These are phyloP conservation scores for Periconia macrospinosa DNA, from an alignment of 2,329 filamentous ascomycete genomes.

Conservation along the genomic window DNA sequence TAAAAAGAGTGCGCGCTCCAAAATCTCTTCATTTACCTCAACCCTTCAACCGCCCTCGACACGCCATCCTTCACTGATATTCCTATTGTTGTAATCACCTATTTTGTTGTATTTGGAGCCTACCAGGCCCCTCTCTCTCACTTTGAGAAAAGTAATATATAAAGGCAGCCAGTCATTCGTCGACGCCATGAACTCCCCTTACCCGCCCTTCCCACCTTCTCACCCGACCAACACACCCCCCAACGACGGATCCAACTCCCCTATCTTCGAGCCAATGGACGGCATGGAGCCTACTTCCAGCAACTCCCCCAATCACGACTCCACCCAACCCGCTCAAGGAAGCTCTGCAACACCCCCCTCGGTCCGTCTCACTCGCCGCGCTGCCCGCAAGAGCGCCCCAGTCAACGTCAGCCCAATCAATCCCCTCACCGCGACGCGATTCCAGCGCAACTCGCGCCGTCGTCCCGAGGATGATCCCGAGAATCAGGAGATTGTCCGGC, in stretches of 20 bases:
- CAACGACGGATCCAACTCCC: not conserved
- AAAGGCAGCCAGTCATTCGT: not conserved
- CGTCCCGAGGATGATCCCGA: slow-evolving; percentile 28
- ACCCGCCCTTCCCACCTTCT: not conserved
- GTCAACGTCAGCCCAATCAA: slow-evolving; percentile 15
- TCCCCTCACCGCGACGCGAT: slow-evolving; percentile 11
- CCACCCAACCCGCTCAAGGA: not conserved
- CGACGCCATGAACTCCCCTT: slow-evolving; percentile 2
- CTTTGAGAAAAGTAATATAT: not conserved
- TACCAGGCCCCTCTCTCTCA: not conserved
- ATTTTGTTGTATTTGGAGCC: no score
- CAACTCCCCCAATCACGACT: not conserved
- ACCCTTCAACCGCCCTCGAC: no score
- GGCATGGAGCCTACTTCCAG: not conserved
- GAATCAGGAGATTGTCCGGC: slow-evolving; percentile 33
- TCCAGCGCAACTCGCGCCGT: not conserved
- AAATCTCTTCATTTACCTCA: no score
- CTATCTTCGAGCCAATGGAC: slow-evolving; percentile 15
- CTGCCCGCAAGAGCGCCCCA: slow-evolving; percentile 18
- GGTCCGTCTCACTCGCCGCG: slow-evolving; percentile 18
- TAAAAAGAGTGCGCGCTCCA: no score
- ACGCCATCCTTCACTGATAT: no score
- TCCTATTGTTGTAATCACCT: no score
- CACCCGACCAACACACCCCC: not conserved
- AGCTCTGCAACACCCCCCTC: not conserved